These are phyloP conservation scores for Candida railenensis DNA, from an alignment of 805 yeast genomes.

Conservation along the genomic window DNA sequence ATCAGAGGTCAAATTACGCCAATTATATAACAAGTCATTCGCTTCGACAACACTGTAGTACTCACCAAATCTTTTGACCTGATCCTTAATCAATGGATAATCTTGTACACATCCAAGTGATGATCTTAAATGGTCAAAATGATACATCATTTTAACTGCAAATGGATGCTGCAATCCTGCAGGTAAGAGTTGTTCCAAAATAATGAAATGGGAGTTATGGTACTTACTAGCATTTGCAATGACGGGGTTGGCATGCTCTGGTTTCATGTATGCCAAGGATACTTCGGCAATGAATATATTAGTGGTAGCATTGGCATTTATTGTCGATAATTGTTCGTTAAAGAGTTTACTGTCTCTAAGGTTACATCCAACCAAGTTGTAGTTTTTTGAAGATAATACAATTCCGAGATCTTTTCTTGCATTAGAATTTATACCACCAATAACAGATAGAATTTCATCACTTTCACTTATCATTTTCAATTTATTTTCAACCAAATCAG, in stretches of 20 bases:
- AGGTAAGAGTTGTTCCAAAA: slow-evolving; percentile 73
- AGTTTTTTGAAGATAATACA: slow-evolving; percentile 36
- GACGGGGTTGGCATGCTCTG: slow-evolving; percentile 61
- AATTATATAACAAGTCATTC: slow-evolving; percentile 54
- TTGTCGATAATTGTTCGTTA: slow-evolving; percentile 20
- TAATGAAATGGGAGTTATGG: slow-evolving; percentile 56
- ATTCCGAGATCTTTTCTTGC: slow-evolving; percentile 23
- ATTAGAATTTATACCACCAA: slow-evolving; percentile 28
- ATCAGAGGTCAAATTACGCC: slow-evolving; percentile 46
- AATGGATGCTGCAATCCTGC: slow-evolving; percentile 63
- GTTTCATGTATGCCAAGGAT: slow-evolving; percentile 76
- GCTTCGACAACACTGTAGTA: slow-evolving; percentile 54
- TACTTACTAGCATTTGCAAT: slow-evolving; percentile 48
- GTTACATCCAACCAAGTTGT: slow-evolving; percentile 67
- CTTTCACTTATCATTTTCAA: slow-evolving; percentile 49
- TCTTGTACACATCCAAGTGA: slow-evolving; percentile 64
- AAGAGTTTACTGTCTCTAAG: slow-evolving; percentile 48
- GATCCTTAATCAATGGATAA: slow-evolving; percentile 54
- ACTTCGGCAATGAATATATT: slow-evolving; percentile 78
- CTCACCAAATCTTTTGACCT: slow-evolving; percentile 46
- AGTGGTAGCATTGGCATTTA: slow-evolving; percentile 25
- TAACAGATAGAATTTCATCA: slow-evolving; percentile 43
- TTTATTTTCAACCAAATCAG: slow-evolving; percentile 62
- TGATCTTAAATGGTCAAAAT: slow-evolving; percentile 62
- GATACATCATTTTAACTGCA: slow-evolving; percentile 71